Conservation (phyloP, 148 eudicot species). For the Silene latifolia region DNA sequence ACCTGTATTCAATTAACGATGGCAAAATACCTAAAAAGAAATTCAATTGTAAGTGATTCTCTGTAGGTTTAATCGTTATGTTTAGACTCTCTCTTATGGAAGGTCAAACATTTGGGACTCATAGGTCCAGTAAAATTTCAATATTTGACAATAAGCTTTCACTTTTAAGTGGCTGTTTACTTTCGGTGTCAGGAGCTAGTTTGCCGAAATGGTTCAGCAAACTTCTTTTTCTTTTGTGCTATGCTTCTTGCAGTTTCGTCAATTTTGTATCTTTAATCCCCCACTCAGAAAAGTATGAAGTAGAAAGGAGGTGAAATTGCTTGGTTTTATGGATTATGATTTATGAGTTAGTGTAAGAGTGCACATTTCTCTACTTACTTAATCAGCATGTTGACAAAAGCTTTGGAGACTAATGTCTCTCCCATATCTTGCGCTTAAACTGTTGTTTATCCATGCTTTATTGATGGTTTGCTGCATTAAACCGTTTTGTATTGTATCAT, state of each 20-base stretch:
- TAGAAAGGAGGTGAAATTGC: too few relatives aligned
- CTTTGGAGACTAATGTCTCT: background rate
- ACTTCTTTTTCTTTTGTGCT: too few relatives aligned
- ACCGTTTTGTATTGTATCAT: background rate
- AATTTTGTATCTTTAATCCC: too few relatives aligned
- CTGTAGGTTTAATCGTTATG: slow-evolving; percentile 3
- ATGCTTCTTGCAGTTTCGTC: too few relatives aligned
- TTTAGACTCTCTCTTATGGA: background rate
- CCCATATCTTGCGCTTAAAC: background rate
- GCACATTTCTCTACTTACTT: too few relatives aligned
- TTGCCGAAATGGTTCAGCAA: too few relatives aligned
- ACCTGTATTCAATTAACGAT: slow-evolving; percentile 66
- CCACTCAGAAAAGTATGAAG: too few relatives aligned
- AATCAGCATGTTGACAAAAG: too few relatives aligned
- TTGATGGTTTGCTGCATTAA: background rate
- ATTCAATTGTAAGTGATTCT: slow-evolving; percentile 70
- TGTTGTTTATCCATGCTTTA: background rate
- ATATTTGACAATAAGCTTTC: background rate
- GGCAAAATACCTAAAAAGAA: slow-evolving; percentile 92
- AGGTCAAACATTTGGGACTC: background rate
- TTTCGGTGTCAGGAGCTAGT: too few relatives aligned
- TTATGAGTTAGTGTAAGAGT: too few relatives aligned
- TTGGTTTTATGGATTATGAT: too few relatives aligned
- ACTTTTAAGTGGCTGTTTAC: background rate
- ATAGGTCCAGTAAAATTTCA: background rate